Percentiles rank a stretch among this genome's conserved stretches.
Conservation (phyloP, 805 yeast genomes). For the Saccharomycopsis schoenii region DNA sequence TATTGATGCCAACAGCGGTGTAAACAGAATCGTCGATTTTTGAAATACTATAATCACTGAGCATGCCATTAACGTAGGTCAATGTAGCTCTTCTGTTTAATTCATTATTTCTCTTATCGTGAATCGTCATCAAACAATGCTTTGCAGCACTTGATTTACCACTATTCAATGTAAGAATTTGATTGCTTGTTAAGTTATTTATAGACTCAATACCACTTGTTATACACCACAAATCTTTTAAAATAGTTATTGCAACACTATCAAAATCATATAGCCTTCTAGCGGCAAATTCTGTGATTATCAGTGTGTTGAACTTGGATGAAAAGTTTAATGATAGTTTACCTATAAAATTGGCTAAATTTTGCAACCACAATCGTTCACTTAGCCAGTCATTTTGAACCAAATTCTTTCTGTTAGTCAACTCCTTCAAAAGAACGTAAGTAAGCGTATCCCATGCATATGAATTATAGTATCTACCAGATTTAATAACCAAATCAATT, state of each 20-base stretch:
- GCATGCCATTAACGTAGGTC: conserved; percentile 34
- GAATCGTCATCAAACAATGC: conserved; percentile 45
- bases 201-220: conserved; percentile 76
- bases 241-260: conserved; percentile 48
- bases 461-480: conserved; percentile 63
- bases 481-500: conserved; percentile 64
- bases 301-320: conserved; percentile 44
- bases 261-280: conserved; percentile 56
- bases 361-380: conserved; percentile 78
- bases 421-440: conserved; percentile 57
- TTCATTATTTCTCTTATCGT: conserved; percentile 22
- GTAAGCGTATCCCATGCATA: conserved; percentile 84
- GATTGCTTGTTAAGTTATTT: conserved; percentile 55
- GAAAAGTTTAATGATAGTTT: conserved; percentile 50
- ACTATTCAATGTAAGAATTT: conserved; percentile 55
- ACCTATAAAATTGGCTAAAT: conserved; percentile 71
- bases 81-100: conserved; percentile 30
- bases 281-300: conserved; percentile 49
- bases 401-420: conserved; percentile 58
- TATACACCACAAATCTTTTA: conserved; percentile 54
- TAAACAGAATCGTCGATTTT: not conserved
- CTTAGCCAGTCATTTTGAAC: conserved; percentile 72
- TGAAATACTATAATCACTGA: not conserved
- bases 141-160: conserved; percentile 44
- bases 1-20: not conserved